Conservation (phyloP, 1,284 basidiomycete genomes). For the Leccinum solheimii region DNA sequence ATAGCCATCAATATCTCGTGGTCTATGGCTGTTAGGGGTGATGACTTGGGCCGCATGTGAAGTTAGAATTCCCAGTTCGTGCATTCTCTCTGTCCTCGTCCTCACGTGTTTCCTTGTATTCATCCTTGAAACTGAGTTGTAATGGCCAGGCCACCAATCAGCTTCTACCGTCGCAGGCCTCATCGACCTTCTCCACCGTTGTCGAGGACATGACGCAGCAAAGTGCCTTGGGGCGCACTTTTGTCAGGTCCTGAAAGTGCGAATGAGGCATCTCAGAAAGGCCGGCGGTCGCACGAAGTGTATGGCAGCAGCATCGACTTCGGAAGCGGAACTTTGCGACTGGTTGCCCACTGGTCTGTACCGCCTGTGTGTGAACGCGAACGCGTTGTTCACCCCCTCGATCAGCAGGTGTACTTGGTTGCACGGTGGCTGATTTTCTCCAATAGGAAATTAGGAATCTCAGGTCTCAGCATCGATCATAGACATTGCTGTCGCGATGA, state of each 20-base stretch:
- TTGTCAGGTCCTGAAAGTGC: too few relatives aligned
- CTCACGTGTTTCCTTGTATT: too few relatives aligned
- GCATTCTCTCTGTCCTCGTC: not conserved
- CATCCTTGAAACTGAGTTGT: not conserved
- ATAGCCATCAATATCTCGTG: not conserved
- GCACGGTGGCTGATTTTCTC: slow-evolving; percentile 7
- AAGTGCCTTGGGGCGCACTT: too few relatives aligned
- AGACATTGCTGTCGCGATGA: not conserved
- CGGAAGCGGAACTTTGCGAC: too few relatives aligned
- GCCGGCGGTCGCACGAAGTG: not conserved
- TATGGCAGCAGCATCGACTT: slow-evolving; percentile 10
- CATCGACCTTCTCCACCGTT: slow-evolving; percentile 9
- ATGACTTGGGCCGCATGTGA: too few relatives aligned
- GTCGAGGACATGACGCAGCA: too few relatives aligned
- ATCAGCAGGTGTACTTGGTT: too few relatives aligned
- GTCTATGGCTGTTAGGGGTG: not conserved
- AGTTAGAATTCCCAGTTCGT: too few relatives aligned
- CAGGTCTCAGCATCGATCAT: slow-evolving; percentile 10
- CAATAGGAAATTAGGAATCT: slow-evolving; percentile 1
- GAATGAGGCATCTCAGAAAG: too few relatives aligned
- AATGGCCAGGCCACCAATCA: slow-evolving; percentile 21
- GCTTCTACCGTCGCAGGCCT: slow-evolving; percentile 25
- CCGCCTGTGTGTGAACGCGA: not conserved
- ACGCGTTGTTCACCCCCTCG: not conserved
- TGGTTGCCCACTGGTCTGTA: too few relatives aligned